A percentile compares a stretch with the other conserved stretches of the same genome.
phyloP scores from a whole-genome alignment of 1,284 basidiomycete genomes.

The Naganishia sp. region DNA sequence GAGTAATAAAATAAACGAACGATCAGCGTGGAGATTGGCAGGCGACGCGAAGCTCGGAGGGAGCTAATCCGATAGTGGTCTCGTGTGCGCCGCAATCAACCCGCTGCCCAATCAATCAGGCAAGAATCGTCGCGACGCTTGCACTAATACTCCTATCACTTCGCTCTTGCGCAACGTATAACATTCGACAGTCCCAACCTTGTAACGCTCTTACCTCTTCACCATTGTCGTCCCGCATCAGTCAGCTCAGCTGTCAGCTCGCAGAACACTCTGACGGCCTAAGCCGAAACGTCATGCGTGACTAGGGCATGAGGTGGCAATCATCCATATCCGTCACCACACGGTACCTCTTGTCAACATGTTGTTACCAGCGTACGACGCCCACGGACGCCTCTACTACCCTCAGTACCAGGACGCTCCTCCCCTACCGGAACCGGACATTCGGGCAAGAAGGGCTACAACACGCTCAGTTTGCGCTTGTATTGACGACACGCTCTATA shows the following conservation, averaged over 20 bases:
- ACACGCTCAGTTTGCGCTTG: conserved; percentile 16
- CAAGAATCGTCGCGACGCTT: not conserved
- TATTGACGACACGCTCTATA: conserved; percentile 25
- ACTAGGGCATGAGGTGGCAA: conserved; percentile 12
- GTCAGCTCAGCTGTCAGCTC: not conserved
- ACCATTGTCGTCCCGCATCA: not conserved
- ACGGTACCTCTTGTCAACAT: conserved; percentile 2
- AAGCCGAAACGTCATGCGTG: conserved; percentile 13
- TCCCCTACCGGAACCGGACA: not conserved
- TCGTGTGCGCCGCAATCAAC: conserved; percentile 14
- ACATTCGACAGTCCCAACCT: not conserved
- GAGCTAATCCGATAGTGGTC: not conserved
- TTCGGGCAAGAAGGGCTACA: not conserved
- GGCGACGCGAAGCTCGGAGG: not conserved
- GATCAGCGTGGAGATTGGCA: conserved; percentile 1
- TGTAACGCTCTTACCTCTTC: not conserved
- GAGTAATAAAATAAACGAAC: not conserved
- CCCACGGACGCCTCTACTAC: conserved; percentile 25
- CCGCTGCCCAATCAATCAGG: not conserved
- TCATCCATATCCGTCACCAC: conserved; percentile 1
- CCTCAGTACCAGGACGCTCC: conserved; percentile 19
- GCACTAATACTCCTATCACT: not conserved
- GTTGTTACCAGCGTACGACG: conserved; percentile 21
- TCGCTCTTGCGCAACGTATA: not conserved
- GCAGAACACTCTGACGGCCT: conserved; percentile 1